These are phyloP conservation scores for Mycena metata DNA, from an alignment of 768 basidiomycete species.

Conservation along the genomic window DNA sequence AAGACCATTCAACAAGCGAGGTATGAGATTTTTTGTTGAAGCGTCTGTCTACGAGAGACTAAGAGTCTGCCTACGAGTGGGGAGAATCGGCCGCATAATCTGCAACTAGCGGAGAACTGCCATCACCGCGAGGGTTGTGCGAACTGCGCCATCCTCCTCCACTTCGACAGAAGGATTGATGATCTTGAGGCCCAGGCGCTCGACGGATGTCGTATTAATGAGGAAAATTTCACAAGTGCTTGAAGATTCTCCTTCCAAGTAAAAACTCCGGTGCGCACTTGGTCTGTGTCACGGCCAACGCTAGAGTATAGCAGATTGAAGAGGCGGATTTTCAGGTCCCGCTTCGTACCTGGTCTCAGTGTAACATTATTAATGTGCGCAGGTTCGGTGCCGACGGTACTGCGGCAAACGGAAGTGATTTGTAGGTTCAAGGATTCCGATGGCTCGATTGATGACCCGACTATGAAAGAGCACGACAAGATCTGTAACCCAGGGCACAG, in stretches of 20 bases:
- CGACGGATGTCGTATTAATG: constrained; percentile 17
- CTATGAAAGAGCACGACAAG: constrained; percentile 19
- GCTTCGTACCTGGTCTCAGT: not conserved
- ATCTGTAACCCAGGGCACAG: constrained; percentile 26
- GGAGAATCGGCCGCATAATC: constrained; percentile 18
- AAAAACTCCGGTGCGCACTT: not conserved
- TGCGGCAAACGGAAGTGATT: constrained; percentile 30
- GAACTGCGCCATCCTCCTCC: not conserved
- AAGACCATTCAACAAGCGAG: constrained; percentile 26
- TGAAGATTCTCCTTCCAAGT: constrained; percentile 11
- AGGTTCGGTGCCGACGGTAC: constrained; percentile 9
- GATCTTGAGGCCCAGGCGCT: constrained; percentile 24
- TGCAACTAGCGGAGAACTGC: constrained; percentile 23
- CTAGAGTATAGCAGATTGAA: constrained; percentile 18
- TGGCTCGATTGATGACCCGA: constrained; percentile 4
- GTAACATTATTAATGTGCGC: constrained; percentile 17
- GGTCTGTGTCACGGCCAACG: constrained; percentile 10
- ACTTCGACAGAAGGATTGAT: constrained; percentile 18
- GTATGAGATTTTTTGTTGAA: too few relatives aligned
- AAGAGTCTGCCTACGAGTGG: too few relatives aligned
- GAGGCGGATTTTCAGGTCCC: not conserved
- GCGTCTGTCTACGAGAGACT: too few relatives aligned
- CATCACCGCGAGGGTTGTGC: constrained; percentile 11
- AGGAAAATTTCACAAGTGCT: not conserved
- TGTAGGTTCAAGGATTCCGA: constrained; percentile 19